Conservation (phyloP, 768 basidiomycete genomes). For the Leccinum pellstonianum region DNA sequence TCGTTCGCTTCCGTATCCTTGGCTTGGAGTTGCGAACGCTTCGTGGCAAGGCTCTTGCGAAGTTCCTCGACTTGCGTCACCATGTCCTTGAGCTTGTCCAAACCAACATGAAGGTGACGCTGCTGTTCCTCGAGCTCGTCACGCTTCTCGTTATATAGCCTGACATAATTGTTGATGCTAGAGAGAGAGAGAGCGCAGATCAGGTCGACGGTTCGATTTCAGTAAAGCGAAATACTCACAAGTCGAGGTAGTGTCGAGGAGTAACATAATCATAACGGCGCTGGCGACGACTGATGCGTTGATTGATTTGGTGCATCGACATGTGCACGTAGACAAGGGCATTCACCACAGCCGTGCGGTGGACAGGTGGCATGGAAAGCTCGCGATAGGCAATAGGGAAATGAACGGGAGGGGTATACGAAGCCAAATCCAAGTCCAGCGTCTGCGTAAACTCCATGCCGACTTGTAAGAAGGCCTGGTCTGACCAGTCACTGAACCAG, state of each 20-base stretch:
- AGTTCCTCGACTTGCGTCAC: constrained; percentile 97
- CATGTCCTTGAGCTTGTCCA: constrained; percentile 94
- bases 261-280: constrained; percentile 98
- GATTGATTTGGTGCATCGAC: constrained; percentile 86
- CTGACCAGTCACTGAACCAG: constrained; percentile 99
- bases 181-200: constrained; percentile 14
- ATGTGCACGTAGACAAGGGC: constrained; percentile 91
- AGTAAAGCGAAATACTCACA: constrained; percentile 58
- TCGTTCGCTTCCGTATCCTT: constrained; percentile 96
- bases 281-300: constrained; percentile 84
- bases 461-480: constrained; percentile 97
- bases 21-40: constrained; percentile 86
- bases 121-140: constrained; percentile 99
- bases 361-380: constrained; percentile 80
- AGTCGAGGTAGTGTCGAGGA: constrained; percentile 96
- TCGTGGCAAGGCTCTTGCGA: constrained; percentile 90
- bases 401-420: constrained; percentile 72
- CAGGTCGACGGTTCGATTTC: neutral
- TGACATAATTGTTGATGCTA: constrained; percentile 97
- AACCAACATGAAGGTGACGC: constrained; percentile 93
- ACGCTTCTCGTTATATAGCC: constrained; percentile 92
- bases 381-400: constrained; percentile 92
- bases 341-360: constrained; percentile 90
- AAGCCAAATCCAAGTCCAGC: constrained; percentile 50
- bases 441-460: constrained; percentile 95